Base-by-base conservation (phyloP, 352 stramenopile species). In the Pythium brachiatum region DNA sequence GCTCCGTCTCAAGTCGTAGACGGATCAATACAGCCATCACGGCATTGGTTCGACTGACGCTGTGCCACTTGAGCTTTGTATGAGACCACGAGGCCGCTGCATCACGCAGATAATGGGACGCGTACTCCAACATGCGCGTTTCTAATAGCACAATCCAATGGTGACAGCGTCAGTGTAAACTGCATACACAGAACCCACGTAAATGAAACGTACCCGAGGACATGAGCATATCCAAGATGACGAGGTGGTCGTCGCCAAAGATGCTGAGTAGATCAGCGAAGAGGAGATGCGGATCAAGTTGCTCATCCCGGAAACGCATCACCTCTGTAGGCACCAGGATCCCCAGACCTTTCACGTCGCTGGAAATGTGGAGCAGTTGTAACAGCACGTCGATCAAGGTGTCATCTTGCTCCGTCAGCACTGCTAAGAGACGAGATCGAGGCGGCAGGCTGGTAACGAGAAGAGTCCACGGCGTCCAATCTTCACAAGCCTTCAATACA, bases 391-490 rank as follows among this genome's bases (percentile, higher is more conserved):
- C 75, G 23, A 92, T 62, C 70, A 92, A 74, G 21, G 84, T 71
- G 48, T 90, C 79, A 38, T 92, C 82, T 73, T 92, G 80, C 52
- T 92, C 82, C 23, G 72, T 75, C 12, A 92, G 60, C 18, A 89
- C 61, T 12, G 43, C 53, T n/a, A 90, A 70, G 20, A 90, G 51
- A n/a, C 69, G 64, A 26, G 50, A 21, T 13, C 80, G 69, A 43
- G 41, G 56, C 26, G 78, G 73, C 38, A 81, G 36, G 29, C 15
- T 11, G 29, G 5, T n/a, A 31, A 6, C n/a, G 7, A 8, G 8
- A 7, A 12, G 5, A 23, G 16, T n/a, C 60, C 29, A 52, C 2
- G 38, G 26, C 1, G 21, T 2, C 18, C 21, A 18, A 52, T 23
- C 7, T 29, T n/a, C n/a, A n/a, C n/a, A n/a, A n/a, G n/a, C n/a